Base-by-base conservation (phyloP, 2,329 filamentous ascomycete genomes). In the Exophiala xenobiotica region DNA sequence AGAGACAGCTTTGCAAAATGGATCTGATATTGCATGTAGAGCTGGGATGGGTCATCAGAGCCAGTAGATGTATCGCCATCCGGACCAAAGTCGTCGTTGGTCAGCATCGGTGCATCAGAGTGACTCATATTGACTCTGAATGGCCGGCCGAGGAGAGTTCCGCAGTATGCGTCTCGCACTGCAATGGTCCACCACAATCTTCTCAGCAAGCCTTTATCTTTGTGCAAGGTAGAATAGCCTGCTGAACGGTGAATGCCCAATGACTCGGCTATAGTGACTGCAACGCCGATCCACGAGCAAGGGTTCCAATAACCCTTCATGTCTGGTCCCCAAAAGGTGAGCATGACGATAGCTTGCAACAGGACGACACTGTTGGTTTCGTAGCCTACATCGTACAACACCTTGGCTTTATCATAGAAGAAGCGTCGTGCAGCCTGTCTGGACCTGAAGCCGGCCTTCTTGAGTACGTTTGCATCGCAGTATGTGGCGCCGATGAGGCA, bases 221-320 rank as follows among this genome's bases (percentile, higher is more conserved):
- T 18, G 22, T 22, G 39, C 18, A 22, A 23, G 26, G 24, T n/a
- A n/a, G 24, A 27, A 16, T 23, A 38, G 5, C 50, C 56, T 12
- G 23, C 59, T 56, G 45, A 43, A 50, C 59, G 63, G 52, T 65
- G 60, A 22, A 65, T 57, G 4, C 62, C 63, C 12, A 65, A 19
- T 12, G 63, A 59, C 39, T 62, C 63, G 20, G 63, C 64, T 41
- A 65, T 60, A 18, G 60, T 61, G 1, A 53, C 53, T 7, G 62
- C 60, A 16, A 63, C 53, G 4, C 63, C 63, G 12, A 62, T 35
- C 64, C 64, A 65, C 1, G 53, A 56, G 35, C 48, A 56, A 1
- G 53, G 53, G 44, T 65, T 61, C 62, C 63, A 65, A 27, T 61
- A 56, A 37, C 63, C 61, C 50, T 65, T 64, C 33, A 61, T 62